Conservation (phyloP, 768 basidiomycete species). For the Mycena amicta region DNA sequence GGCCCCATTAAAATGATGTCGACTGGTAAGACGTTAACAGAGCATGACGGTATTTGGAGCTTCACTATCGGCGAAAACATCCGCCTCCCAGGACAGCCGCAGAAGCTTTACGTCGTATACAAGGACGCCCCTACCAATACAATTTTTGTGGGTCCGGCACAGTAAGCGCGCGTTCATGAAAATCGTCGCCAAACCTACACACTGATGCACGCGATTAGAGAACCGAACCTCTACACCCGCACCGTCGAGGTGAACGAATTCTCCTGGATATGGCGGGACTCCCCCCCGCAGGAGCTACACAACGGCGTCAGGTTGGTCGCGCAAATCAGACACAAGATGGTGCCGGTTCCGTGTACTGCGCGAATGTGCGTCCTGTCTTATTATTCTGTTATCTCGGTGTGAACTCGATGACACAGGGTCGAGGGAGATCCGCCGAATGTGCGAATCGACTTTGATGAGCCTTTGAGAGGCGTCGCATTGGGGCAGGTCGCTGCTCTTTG, state of each 20-base stretch:
- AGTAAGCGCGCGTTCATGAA: conserved; percentile 53
- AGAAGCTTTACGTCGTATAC: conserved; percentile 69
- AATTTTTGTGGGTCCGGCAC: conserved; percentile 76
- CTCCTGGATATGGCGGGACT: conserved; percentile 76
- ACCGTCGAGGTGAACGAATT: conserved; percentile 51
- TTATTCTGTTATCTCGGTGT: background rate
- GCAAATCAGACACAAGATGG: conserved; percentile 76
- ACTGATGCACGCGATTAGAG: too few relatives aligned
- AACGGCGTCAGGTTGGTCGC: conserved; percentile 52
- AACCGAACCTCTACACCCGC: conserved; percentile 56
- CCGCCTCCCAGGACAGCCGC: conserved; percentile 59
- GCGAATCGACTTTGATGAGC: conserved; percentile 53
- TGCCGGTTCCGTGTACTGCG: conserved; percentile 53
- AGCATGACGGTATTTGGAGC: conserved; percentile 78
- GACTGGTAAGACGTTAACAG: conserved; percentile 55
- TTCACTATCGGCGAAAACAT: conserved; percentile 87
- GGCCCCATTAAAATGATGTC: conserved; percentile 67
- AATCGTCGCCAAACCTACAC: too few relatives aligned
- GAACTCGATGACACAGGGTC: too few relatives aligned
- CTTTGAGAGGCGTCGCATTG: conserved; percentile 68
- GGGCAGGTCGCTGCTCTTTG: conserved; percentile 85
- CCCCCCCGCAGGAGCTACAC: conserved; percentile 50
- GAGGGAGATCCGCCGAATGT: conserved; percentile 23
- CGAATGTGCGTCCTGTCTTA: conserved; percentile 40
- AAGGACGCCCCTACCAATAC: conserved; percentile 69